phyloP scores from a whole-genome alignment of 257 asterid genomes.

The Penstemon newberryi region DNA sequence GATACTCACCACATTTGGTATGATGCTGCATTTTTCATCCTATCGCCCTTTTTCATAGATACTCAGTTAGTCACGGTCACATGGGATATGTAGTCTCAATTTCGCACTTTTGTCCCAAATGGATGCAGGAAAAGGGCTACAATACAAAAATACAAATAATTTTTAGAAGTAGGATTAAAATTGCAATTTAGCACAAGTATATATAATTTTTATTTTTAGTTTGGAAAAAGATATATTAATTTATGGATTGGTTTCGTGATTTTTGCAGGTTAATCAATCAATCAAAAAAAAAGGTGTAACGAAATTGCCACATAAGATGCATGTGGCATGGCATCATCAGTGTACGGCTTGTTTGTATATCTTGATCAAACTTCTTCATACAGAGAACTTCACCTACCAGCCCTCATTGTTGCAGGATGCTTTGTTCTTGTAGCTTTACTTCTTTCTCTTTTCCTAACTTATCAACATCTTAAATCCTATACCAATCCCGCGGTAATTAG shows the following conservation, averaged over 20 bases:
- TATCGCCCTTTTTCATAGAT: too few species aligned
- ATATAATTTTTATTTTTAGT: too few species aligned
- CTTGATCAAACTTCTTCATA: slow-evolving; percentile 29
- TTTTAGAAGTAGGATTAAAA: too few species aligned
- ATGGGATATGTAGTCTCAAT: too few species aligned
- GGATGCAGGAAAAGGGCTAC: too few species aligned
- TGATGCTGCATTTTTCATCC: too few species aligned
- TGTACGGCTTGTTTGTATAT: slow-evolving; percentile 33
- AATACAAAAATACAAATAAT: too few species aligned
- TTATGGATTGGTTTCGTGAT: neutral
- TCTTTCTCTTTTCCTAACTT: slow-evolving; percentile 65
- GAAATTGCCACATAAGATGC: slow-evolving; percentile 36
- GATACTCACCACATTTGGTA: too few species aligned
- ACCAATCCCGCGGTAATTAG: slow-evolving; percentile 69
- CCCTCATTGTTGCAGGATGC: slow-evolving; percentile 49
- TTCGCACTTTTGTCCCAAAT: too few species aligned
- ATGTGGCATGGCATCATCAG: slow-evolving; percentile 41
- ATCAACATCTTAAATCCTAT: slow-evolving; percentile 80
- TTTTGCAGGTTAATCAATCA: slow-evolving; percentile 31
- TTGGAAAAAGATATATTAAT: neutral
- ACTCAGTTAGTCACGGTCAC: too few species aligned
- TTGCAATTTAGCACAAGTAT: too few species aligned
- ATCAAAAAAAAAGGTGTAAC: neutral
- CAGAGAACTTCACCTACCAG: slow-evolving; percentile 53
- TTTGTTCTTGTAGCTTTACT: slow-evolving; percentile 55